phyloP scores from a whole-genome alignment of 352 stramenopile genomes.

The Phytopythium sindhum region DNA sequence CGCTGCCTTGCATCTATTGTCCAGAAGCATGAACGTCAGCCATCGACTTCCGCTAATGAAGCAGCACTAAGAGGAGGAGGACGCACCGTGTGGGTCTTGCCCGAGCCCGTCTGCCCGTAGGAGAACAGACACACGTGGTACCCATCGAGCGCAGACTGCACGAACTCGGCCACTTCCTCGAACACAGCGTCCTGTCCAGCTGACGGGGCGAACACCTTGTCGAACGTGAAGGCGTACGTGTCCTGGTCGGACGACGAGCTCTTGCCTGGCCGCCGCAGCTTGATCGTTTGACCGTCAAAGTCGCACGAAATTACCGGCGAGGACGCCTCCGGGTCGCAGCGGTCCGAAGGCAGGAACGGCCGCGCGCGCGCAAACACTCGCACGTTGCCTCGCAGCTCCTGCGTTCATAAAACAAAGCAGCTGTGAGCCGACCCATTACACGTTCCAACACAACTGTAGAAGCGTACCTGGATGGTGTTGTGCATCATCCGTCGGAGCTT shows the following conservation, averaged over 20 bases:
- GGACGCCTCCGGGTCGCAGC: conserved; percentile 37
- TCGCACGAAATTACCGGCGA: conserved; percentile 61
- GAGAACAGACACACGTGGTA: conserved; percentile 97
- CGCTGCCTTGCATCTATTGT: conserved; percentile 95
- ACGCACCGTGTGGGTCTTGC: conserved; percentile 92
- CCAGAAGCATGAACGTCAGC: conserved; percentile 6
- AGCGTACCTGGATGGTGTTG: conserved; percentile 92
- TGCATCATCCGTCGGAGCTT: conserved; percentile 93
- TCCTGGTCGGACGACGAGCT: conserved; percentile 38
- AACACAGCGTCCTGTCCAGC: conserved; percentile 95
- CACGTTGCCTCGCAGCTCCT: conserved; percentile 98
- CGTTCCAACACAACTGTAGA: not conserved
- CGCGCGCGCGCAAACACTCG: conserved; percentile 95
- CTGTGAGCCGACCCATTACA: not conserved
- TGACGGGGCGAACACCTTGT: conserved; percentile 94
- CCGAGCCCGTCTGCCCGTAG: conserved; percentile 93
- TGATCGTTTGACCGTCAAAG: conserved; percentile 67
- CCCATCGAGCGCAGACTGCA: conserved; percentile 96
- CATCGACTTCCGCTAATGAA: conserved; percentile 1
- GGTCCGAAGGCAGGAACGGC: conserved; percentile 86
- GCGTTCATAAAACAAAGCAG: conserved; percentile 4
- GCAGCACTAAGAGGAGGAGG: not conserved
- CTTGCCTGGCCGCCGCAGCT: conserved; percentile 50
- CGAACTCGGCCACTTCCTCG: conserved; percentile 96
- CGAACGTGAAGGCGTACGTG: conserved; percentile 91